Base-by-base conservation (phyloP, 768 basidiomycete species). In the Cytidiella melzeri region DNA sequence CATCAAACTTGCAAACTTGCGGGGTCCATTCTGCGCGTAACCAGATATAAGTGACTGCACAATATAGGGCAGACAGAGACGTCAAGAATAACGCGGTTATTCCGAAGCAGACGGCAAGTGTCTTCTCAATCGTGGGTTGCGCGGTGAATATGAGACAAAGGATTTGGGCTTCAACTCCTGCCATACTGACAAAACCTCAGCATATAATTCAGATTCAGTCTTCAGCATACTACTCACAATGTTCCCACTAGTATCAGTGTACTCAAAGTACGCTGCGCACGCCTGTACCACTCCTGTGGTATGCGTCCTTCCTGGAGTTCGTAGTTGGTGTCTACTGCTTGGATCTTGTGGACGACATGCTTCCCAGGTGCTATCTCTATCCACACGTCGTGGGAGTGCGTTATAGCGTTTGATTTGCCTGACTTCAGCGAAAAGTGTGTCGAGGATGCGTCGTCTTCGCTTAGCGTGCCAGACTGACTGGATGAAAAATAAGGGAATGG, bases 21-120 rank as follows among this genome's bases (percentile, higher is more conserved):
- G 28, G 43, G 11, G 10, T 26, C 43, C 43, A 45, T 26, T 45
- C 43, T 20, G 28, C 27, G 5, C 43, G 43, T 15, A 45, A 30
- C 43, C 43, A 45, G 26, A 45, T 45, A 18, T 45, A 45, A 5
- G 43, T 45, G 25, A 45, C 43, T 2, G 43, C 43, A 26, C 43
- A 45, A 20, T 45, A 45, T 11, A 45, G 11, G 12, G 43, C 43
- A 18, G 23, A 26, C 6, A 45, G 36, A 6, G 43, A 13, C n/a
- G 43, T 45, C 26, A 30, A 26, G 4, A 45, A 20, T 10, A 45
- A 20, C 5, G 43, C 43, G n/a, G 12, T 6, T 12, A 45, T 30
- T 5, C 27, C 24, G n/a, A 45, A 45, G 11, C 43, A 26, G 24
- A 45, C 19, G 25, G 43, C 43, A 4, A 45, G 18, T 6, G 13